Evolutionary conservation across 2,329 filamentous ascomycete species (phyloP).

Genomic region (Cordyceps fumosorosea): DNA sequence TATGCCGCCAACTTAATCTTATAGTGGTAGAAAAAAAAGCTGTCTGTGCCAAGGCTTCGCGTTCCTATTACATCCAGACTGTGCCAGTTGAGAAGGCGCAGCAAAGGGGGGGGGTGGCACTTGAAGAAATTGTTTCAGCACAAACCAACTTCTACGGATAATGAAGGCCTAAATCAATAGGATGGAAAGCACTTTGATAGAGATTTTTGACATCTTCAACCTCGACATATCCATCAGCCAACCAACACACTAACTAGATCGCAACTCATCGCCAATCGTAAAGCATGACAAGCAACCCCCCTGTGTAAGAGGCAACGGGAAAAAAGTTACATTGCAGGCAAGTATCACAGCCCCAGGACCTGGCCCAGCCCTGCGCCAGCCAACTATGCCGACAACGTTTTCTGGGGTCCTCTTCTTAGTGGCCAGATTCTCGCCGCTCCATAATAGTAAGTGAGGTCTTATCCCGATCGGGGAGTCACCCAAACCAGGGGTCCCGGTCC

Average conservation of each 20-base stretch:
- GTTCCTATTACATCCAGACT: not conserved
- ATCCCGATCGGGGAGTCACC: not conserved
- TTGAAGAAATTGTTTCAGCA: too few relatives aligned
- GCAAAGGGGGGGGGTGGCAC: not conserved
- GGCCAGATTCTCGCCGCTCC: not conserved
- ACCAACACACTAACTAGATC: not conserved
- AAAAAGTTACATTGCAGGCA: not conserved
- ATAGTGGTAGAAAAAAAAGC: not conserved
- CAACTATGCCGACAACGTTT: conserved; percentile 6
- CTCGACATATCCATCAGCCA: not conserved
- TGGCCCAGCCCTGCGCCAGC: not conserved
- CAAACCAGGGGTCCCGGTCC: not conserved
- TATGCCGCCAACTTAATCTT: not conserved
- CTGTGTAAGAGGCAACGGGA: not conserved
- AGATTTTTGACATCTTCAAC: too few relatives aligned
- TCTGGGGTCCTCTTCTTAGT: conserved; percentile 5
- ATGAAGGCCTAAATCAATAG: too few relatives aligned
- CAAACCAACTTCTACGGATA: too few relatives aligned
- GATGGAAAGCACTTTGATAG: too few relatives aligned
- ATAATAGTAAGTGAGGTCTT: not conserved
- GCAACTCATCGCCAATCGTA: not conserved
- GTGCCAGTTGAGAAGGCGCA: not conserved
- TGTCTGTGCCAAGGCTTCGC: not conserved
- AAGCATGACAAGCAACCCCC: not conserved
- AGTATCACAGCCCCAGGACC: not conserved